Evolutionary conservation across 176 grass and related monocot species (phyloP), one percentile per base, ranked within the genome.

Genomic region (Musa beccarii): DNA sequence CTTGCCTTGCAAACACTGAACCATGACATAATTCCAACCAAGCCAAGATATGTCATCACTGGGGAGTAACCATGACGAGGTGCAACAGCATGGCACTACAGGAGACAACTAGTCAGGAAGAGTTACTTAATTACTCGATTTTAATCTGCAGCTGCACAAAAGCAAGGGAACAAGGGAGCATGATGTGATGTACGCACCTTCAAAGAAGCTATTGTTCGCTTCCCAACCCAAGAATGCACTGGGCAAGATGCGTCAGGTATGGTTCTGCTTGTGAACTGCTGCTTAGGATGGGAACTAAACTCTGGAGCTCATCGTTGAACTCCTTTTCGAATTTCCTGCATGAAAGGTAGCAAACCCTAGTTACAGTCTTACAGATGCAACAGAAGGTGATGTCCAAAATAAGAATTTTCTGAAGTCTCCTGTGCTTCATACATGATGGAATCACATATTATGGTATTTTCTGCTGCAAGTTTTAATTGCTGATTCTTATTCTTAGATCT

Each of bases 301-400:
- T 91, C 53, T 99, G 95, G 59, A 92, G 87, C 84, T 98, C 95
- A 11, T 59, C 85, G 82, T 98, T 91, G 72, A 98, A 98, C 62
- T 90, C 90, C 53, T 87, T 83, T 52, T 91, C 95, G 16, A 87
- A 98, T 89, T 91, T 98, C 84, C 95, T 99, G 86, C 71, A 57
- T 54, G 19, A 81, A 66, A 76, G 49, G 63, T 81, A 67, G 19
- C 63, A 78, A 81, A 22, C 43, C 34, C 43, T 53, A 14, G 53
- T 66, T 66, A 26, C n/a, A n/a, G n/a, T n/a, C n/a, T n/a, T n/a
- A n/a, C 13, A 49, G 28, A 75, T 59, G 8, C 20, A 9, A 12
- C 9, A 53, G 29, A 75, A 11, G 11, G 24, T 15, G 72, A 78
- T 17, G 63, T 20, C 72, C 12, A 71, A 59, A 15, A 43, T 54